Evolutionary conservation across 2,329 filamentous ascomycete species (phyloP).

Genomic region (Diplodia scrobiculata): DNA sequence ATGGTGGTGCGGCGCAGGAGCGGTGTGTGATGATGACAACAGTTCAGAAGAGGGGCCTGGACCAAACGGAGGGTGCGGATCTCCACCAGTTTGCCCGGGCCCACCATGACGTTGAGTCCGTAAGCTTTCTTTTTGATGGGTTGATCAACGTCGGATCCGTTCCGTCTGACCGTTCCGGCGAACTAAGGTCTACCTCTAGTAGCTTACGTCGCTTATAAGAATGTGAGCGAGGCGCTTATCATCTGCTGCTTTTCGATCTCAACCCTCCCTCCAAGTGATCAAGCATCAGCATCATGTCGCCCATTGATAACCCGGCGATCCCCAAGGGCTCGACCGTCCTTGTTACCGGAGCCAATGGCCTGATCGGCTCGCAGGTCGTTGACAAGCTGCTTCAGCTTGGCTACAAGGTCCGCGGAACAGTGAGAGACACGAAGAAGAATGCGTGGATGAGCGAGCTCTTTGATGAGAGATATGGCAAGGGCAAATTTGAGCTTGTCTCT

Average conservation of each 20-base stretch:
- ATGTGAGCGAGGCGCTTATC: not conserved
- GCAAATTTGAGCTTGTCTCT: conserved; percentile 37
- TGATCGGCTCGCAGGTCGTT: conserved; percentile 41
- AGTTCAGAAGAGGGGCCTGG: not conserved
- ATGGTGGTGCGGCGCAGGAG: not conserved
- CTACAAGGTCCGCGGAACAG: conserved; percentile 43
- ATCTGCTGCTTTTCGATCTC: not conserved
- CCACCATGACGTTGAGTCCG: conserved; percentile 3
- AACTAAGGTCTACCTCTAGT: not conserved
- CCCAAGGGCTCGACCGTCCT: conserved; percentile 38
- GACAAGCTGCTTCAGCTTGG: conserved; percentile 40
- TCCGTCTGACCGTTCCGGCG: not conserved
- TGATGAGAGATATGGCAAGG: conserved; percentile 33
- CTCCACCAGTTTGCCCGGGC: not conserved
- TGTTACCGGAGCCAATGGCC: conserved; percentile 43
- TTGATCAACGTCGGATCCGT: not conserved
- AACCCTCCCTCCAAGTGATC: not conserved
- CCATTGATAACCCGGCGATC: conserved; percentile 25
- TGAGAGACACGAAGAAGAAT: conserved; percentile 38
- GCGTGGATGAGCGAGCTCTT: conserved; percentile 41
- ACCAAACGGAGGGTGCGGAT: not conserved
- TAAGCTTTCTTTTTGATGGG: conserved; percentile 8
- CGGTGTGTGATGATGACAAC: conserved; percentile 1
- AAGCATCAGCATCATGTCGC: conserved; percentile 6
- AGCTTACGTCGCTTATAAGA: not conserved